Conservation (phyloP, 2,329 filamentous ascomycete species). For the Chrysosphaeria jannelii region DNA sequence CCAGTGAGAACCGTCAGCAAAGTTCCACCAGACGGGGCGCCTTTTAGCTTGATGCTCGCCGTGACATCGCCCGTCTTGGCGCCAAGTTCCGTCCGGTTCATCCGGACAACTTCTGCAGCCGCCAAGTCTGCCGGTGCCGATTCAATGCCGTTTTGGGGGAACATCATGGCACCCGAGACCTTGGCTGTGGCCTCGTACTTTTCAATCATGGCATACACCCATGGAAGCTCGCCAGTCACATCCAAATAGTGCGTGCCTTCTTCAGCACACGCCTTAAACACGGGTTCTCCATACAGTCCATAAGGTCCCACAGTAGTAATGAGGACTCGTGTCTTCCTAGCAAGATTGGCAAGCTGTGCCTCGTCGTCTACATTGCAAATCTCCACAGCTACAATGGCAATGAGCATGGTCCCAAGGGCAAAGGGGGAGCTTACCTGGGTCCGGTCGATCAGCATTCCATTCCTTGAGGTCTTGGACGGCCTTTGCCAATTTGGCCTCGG, state of each 20-base stretch:
- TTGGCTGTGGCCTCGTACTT: conserved; percentile 24
- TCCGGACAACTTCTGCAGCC: conserved; percentile 20
- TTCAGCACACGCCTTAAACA: conserved; percentile 29
- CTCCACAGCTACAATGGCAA: conserved; percentile 15
- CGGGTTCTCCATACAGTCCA: conserved; percentile 21
- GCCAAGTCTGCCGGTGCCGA: conserved; percentile 29
- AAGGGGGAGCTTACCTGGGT: conserved; percentile 24
- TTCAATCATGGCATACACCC: conserved; percentile 25
- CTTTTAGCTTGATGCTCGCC: conserved; percentile 15
- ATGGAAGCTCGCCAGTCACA: conserved; percentile 28
- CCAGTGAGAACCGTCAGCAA: conserved; percentile 32
- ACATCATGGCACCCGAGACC: conserved; percentile 22
- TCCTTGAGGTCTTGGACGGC: conserved; percentile 35
- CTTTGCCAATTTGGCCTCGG: conserved; percentile 38
- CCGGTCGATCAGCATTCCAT: conserved; percentile 35
- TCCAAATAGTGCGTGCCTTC: conserved; percentile 34
- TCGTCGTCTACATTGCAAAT: conserved; percentile 15
- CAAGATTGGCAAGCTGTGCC: conserved; percentile 15
- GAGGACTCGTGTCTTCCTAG: conserved; percentile 23
- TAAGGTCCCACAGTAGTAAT: conserved; percentile 31
- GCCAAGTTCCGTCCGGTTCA: conserved; percentile 18
- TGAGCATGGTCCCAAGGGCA: neutral
- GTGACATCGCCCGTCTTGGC: conserved; percentile 21
- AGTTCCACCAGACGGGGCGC: conserved; percentile 31
- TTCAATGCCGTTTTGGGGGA: conserved; percentile 31